Evolutionary conservation across 139 green algal species (phyloP).

Genomic region (Chlamydomonas incerta): DNA sequence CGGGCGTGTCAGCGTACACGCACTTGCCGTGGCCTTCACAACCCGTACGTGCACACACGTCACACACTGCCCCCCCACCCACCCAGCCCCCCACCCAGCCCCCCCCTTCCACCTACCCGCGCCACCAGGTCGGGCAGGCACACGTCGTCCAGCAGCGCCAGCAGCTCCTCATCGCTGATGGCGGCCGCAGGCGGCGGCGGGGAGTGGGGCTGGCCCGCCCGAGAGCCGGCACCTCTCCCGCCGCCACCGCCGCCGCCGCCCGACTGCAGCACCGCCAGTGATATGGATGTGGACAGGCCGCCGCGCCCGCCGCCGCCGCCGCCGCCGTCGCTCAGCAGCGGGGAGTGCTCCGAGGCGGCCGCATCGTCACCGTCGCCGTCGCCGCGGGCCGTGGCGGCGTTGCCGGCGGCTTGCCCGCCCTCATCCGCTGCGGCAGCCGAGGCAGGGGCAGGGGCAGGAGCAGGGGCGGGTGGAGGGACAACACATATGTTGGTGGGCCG

Average conservation of each 20-base stretch:
- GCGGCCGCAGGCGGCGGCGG: background rate
- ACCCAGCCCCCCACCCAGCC: background rate
- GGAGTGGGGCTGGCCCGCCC: too few species aligned
- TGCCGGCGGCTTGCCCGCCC: background rate
- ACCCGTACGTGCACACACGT: too few species aligned
- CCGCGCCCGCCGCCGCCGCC: background rate
- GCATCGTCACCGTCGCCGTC: background rate
- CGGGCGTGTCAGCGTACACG: too few species aligned
- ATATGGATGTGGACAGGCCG: background rate
- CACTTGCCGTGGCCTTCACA: too few species aligned
- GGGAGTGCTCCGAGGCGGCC: background rate
- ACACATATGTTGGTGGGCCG: too few species aligned
- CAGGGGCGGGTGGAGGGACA: too few species aligned
- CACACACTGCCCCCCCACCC: background rate
- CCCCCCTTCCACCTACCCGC: conserved; percentile 32
- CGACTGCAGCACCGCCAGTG: too few species aligned
- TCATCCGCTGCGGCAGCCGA: too few species aligned
- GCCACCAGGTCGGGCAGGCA: conserved; percentile 54
- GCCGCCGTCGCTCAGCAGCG: background rate
- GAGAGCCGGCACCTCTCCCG: background rate
- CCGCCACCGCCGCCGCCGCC: background rate
- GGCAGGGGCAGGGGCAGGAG: too few species aligned
- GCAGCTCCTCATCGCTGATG: conserved; percentile 61
- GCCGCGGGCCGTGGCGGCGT: background rate
- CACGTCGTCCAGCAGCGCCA: conserved; percentile 58